Base-by-base conservation (phyloP, 1,139 yeast genomes). In the Sugiyamaella neomexicana region DNA sequence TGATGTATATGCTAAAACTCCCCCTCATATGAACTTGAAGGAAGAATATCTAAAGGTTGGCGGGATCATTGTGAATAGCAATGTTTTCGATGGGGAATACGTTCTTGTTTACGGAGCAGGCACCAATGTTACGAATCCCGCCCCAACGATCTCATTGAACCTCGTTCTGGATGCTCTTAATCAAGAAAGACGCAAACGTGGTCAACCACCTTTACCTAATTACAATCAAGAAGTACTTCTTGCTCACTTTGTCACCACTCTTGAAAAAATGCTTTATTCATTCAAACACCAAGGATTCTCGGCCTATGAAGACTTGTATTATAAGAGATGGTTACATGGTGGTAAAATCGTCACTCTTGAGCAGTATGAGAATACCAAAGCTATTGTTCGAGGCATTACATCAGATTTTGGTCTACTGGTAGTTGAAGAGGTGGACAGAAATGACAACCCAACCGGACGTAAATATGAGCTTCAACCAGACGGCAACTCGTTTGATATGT, bases 401-500 rank as follows among this genome's bases (percentile, higher is more conserved):
- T 75, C 78, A 1, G 96, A 89, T 52, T 86, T 84, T 68, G 99
- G 99, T 0, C 74, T 91, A 70, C 73, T 95, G 55, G 72, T 85
- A 23, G 99, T 89, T 1, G 82, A 81, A 57, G 96, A 88, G 61
- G 71, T 82, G 6, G 76, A 75, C 46, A 61, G 71, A 6, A 65
- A 71, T 16, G 76, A 76, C 40, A 65, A 63, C 16, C 72, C 74
- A 12, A 80, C 82, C 2, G 86, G 89, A 0, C 77, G 75, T 39
- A 61, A 53, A 41, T 83, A 79, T 61, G 86, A 89, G 63, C 73
- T 95, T 48, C 98, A 90, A 68, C 99, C 99, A 0, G 99, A 95
- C 68, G 99, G 99, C 0, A 95, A 95, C 68, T 89, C 97, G 1
- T 95, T 95, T 67, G 99, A 95, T 68, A 91, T 95, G 76, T 86